Evolutionary conservation across 2,329 filamentous ascomycete species (phyloP).

Genomic region (Lithohypha guttulata): DNA sequence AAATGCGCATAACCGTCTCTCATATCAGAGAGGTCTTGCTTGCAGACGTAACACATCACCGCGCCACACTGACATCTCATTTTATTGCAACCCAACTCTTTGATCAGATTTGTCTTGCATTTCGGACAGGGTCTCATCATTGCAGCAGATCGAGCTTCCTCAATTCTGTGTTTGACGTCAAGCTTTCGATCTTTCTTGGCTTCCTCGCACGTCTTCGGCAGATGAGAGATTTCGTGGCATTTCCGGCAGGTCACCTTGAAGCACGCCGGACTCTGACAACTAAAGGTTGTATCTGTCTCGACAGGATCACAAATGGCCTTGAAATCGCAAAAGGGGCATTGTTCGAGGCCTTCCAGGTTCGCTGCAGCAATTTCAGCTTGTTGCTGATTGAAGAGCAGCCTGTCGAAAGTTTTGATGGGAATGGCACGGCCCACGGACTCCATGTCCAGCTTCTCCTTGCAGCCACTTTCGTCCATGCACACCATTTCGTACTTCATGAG

Average conservation of each 20-base stretch:
- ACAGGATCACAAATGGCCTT: conserved; percentile 61
- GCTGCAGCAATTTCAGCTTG: conserved; percentile 59
- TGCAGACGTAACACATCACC: conserved; percentile 52
- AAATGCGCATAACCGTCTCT: conserved; percentile 60
- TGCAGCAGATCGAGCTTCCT: conserved; percentile 76
- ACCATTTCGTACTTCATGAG: conserved; percentile 54
- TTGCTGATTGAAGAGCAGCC: conserved; percentile 61
- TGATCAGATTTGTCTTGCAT: conserved; percentile 66
- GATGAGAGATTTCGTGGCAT: conserved; percentile 58
- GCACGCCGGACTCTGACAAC: conserved; percentile 58
- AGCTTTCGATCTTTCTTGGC: conserved; percentile 49
- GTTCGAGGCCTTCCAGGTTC: conserved; percentile 58
- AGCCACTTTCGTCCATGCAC: conserved; percentile 62
- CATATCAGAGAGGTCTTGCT: conserved; percentile 41
- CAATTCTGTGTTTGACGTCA: conserved; percentile 54
- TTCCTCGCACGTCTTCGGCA: conserved; percentile 63
- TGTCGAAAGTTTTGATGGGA: conserved; percentile 42
- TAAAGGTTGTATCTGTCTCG: conserved; percentile 60
- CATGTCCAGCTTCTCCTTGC: conserved; percentile 36
- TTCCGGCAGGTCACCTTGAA: conserved; percentile 53
- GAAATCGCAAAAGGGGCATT: conserved; percentile 74
- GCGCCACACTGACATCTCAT: conserved; percentile 56
- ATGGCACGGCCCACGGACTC: conserved; percentile 17
- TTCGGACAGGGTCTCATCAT: conserved; percentile 59
- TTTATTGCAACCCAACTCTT: conserved; percentile 72